Percentiles rank a stretch among this genome's conserved stretches.
Evolutionary conservation across 2,329 filamentous ascomycete genomes (phyloP).

Genomic region (Ceratocystiopsis minuta): DNA sequence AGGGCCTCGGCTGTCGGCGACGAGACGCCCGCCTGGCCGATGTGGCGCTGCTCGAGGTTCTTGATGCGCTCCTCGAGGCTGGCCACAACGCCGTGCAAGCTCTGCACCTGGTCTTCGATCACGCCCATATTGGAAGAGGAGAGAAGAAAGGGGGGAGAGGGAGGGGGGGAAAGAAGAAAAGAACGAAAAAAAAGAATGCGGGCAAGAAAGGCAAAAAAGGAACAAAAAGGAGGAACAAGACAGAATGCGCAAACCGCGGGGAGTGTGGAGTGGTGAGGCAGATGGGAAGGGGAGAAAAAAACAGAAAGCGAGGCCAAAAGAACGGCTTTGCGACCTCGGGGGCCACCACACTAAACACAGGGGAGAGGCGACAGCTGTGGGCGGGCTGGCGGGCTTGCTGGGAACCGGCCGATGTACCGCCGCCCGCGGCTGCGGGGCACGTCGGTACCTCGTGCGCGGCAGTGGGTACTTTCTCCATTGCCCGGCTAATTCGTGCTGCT

Average conservation of each 20-base stretch:
- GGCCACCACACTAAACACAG: conserved; percentile 1
- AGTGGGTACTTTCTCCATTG: conserved; percentile 1
- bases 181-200: background rate
- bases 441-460: background rate
- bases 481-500: conserved; percentile 6
- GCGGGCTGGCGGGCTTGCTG: too few relatives aligned
- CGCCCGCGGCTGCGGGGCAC: too few relatives aligned
- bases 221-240: conserved; percentile 1
- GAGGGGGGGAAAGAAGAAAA: background rate
- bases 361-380: too few relatives aligned
- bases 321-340: conserved; percentile 7
- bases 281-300: background rate
- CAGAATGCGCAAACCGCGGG: too few relatives aligned
- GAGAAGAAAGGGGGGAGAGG: background rate
- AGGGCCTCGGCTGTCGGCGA: conserved; percentile 45
- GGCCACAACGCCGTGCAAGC: conserved; percentile 68
- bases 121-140: conserved; percentile 49
- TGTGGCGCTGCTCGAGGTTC: conserved; percentile 61
- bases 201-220: conserved; percentile 1
- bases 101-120: conserved; percentile 68
- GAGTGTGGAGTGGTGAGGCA: too few relatives aligned
- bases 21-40: conserved; percentile 24
- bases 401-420: too few relatives aligned
- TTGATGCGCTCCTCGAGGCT: conserved; percentile 74
- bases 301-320: conserved; percentile 1